Conservation (phyloP, 2,329 filamentous ascomycete genomes). For the Aspergillus uvarum region DNA sequence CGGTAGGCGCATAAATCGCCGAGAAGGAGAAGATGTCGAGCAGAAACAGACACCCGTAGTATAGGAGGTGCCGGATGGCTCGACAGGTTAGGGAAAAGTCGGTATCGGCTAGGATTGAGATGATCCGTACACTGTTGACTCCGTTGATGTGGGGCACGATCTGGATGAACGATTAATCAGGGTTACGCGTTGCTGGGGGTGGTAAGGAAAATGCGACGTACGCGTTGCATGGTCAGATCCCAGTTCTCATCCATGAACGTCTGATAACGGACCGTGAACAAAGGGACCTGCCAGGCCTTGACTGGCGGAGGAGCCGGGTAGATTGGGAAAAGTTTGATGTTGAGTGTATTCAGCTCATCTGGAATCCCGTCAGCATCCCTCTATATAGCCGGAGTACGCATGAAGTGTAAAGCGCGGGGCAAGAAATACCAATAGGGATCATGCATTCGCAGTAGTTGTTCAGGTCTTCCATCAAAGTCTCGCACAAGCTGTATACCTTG, state of each 20-base stretch:
- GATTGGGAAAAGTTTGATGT: slow-evolving; percentile 91
- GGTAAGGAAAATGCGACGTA: slow-evolving; percentile 21
- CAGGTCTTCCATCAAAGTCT: slow-evolving; percentile 85
- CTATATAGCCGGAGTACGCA: background rate
- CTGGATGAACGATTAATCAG: slow-evolving; percentile 32
- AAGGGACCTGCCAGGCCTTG: slow-evolving; percentile 85
- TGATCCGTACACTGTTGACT: slow-evolving; percentile 82
- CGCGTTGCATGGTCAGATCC: slow-evolving; percentile 54
- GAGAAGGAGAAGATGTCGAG: slow-evolving; percentile 95
- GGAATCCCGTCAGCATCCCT: slow-evolving; percentile 12
- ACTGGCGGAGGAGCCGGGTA: slow-evolving; percentile 75
- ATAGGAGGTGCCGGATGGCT: slow-evolving; percentile 83
- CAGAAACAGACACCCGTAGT: slow-evolving; percentile 86
- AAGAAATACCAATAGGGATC: slow-evolving; percentile 79
- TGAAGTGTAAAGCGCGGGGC: slow-evolving; percentile 30
- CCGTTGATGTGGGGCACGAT: slow-evolving; percentile 88
- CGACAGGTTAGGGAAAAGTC: slow-evolving; percentile 83
- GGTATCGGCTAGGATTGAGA: slow-evolving; percentile 80
- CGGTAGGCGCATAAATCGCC: slow-evolving; percentile 82
- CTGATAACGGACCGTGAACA: slow-evolving; percentile 62
- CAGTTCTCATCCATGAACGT: slow-evolving; percentile 55
- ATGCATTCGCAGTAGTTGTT: slow-evolving; percentile 98
- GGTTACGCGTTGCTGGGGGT: background rate
- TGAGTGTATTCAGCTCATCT: slow-evolving; percentile 93
- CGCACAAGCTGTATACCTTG: slow-evolving; percentile 68